These are phyloP conservation scores for Paspalum vaginatum DNA, from an alignment of 176 grass and related monocot species.

Conservation along the genomic window DNA sequence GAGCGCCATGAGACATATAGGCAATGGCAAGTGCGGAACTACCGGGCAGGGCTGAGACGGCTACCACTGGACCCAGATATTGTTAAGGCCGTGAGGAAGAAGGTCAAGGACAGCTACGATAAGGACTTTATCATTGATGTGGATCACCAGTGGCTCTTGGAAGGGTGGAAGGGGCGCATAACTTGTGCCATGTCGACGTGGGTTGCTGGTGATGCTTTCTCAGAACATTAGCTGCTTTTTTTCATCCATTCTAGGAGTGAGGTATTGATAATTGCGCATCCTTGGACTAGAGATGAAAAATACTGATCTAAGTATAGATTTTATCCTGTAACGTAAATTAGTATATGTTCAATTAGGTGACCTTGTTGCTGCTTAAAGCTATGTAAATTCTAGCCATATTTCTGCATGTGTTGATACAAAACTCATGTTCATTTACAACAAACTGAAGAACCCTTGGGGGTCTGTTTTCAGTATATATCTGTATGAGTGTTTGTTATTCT, in stretches of 20 bases:
- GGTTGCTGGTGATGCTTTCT: conserved; percentile 7
- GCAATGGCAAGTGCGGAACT: not conserved
- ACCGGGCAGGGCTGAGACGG: not conserved
- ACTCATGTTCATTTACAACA: not conserved
- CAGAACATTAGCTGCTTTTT: not conserved
- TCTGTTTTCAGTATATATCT: conserved; percentile 8
- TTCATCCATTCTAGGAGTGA: not conserved
- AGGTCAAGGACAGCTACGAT: not conserved
- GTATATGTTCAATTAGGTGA: not conserved
- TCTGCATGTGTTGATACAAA: not conserved
- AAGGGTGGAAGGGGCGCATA: conserved; percentile 12
- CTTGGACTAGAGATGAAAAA: not conserved
- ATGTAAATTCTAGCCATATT: conserved; percentile 13
- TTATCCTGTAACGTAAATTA: conserved; percentile 23
- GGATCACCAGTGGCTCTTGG: not conserved
- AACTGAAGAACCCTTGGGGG: not conserved
- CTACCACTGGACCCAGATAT: not conserved
- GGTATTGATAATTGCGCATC: not conserved
- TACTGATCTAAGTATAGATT: not conserved
- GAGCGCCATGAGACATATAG: not conserved
- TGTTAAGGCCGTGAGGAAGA: not conserved
- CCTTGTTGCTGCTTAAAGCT: conserved; percentile 18
- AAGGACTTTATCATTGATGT: not conserved
- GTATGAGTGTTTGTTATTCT: not conserved
- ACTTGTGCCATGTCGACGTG: not conserved